phyloP scores from a whole-genome alignment of 2,329 filamentous ascomycete species.

The Curvularia hawaiiensis region DNA sequence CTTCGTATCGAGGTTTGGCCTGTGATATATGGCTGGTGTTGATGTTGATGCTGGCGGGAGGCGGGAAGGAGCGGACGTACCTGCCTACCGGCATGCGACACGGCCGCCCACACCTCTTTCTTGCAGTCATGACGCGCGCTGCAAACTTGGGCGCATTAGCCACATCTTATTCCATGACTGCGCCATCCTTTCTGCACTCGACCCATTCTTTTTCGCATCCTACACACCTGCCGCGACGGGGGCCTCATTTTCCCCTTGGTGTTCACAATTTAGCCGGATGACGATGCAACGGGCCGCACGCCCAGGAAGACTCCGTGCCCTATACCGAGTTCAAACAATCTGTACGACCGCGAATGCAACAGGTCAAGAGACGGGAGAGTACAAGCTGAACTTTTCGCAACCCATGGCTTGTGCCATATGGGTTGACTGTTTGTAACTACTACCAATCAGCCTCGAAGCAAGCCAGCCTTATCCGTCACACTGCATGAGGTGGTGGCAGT shows the following conservation, averaged over 20 bases:
- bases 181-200: background rate
- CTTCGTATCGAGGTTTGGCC: background rate
- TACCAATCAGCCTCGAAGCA: conserved; percentile 10
- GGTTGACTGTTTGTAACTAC: conserved; percentile 5
- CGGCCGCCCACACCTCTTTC: background rate
- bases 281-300: background rate
- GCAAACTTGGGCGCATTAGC: conserved; percentile 17
- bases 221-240: background rate
- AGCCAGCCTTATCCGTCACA: conserved; percentile 14
- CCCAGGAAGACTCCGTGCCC: background rate
- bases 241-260: background rate
- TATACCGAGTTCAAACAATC: background rate
- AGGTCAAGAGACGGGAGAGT: background rate
- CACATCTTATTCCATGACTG: conserved; percentile 1
- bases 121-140: conserved; percentile 5
- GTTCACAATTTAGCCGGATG: background rate
- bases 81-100: conserved; percentile 4
- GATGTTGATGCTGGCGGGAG: background rate
- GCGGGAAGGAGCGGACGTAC: conserved; percentile 12
- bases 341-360: background rate
- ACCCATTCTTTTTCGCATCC: no score
- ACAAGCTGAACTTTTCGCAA: conserved; percentile 1
- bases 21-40: background rate
- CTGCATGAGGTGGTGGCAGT: conserved; percentile 20
- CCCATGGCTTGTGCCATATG: background rate